These are phyloP conservation scores for Polychytrium aggregatum DNA, from an alignment of 192 early-diverging fungal species.

Conservation along the genomic window DNA sequence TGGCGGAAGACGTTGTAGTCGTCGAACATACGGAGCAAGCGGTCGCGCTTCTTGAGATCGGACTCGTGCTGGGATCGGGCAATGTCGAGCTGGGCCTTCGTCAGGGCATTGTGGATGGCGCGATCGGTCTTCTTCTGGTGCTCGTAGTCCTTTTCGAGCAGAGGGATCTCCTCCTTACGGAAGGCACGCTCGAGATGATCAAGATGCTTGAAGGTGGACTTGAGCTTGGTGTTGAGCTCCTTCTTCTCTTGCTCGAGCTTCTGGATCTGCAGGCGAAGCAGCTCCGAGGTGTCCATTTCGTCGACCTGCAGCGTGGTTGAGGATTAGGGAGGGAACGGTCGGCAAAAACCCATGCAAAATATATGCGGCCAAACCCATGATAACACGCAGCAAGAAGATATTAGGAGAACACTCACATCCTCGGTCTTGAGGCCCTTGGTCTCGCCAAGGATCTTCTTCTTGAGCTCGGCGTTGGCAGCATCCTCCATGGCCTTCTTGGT, in stretches of 20 bases:
- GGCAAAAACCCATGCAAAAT: conserved; percentile 3
- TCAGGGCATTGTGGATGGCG: conserved; percentile 63
- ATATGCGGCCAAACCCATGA: neutral
- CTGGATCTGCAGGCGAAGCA: conserved; percentile 77
- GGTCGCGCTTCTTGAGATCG: conserved; percentile 64
- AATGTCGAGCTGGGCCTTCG: conserved; percentile 55
- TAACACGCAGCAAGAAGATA: too few species aligned
- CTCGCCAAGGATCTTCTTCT: conserved; percentile 44
- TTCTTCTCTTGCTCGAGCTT: conserved; percentile 82
- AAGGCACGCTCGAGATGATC: conserved; percentile 92
- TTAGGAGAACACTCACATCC: too few species aligned
- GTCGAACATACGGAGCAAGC: conserved; percentile 66
- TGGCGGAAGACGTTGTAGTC: conserved; percentile 61
- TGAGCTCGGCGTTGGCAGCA: conserved; percentile 33
- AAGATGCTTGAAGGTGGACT: conserved; percentile 58
- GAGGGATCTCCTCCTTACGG: conserved; percentile 81
- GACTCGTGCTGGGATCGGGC: conserved; percentile 55
- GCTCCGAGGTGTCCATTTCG: conserved; percentile 61
- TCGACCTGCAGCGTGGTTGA: conserved; percentile 54
- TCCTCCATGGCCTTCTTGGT: conserved; percentile 75
- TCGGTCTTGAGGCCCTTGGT: conserved; percentile 8
- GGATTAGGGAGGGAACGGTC: neutral
- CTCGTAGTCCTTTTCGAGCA: conserved; percentile 84
- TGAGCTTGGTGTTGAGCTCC: conserved; percentile 67
- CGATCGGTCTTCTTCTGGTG: conserved; percentile 75